These are phyloP conservation scores for Xylaria nigripes DNA, from an alignment of 495 filamentous ascomycete species.

Conservation along the genomic window DNA sequence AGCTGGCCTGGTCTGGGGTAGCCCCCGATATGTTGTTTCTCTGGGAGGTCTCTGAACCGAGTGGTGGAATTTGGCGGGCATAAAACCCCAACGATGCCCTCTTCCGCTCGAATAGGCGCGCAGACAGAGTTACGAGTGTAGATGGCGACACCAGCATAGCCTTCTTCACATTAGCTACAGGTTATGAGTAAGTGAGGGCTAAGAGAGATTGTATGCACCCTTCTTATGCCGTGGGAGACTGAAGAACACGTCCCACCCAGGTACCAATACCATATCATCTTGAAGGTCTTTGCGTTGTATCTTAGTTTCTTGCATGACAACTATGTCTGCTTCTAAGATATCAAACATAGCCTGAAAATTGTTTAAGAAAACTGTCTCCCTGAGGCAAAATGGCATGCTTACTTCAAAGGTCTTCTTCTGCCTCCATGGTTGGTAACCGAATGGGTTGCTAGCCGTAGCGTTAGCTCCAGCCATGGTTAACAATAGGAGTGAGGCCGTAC, in stretches of 20 bases:
- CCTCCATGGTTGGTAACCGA: constrained; percentile 92
- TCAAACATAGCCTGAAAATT: constrained; percentile 75
- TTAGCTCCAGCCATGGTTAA: not conserved
- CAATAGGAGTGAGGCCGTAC: constrained; percentile 33
- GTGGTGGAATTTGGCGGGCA: constrained; percentile 65
- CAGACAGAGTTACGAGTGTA: constrained; percentile 89
- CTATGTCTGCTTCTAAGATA: constrained; percentile 84
- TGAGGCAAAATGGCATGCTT: constrained; percentile 3
- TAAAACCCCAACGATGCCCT: constrained; percentile 80
- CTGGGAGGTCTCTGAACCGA: constrained; percentile 67
- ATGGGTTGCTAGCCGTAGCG: constrained; percentile 62
- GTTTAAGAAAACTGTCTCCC: not conserved
- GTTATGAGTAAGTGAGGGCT: not conserved
- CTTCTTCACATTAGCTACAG: constrained; percentile 35
- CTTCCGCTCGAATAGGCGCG: constrained; percentile 83
- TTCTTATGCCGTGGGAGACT: constrained; percentile 90
- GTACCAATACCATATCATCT: constrained; percentile 93
- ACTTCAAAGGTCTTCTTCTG: constrained; percentile 77
- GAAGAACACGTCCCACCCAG: constrained; percentile 96
- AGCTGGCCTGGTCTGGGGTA: constrained; percentile 70
- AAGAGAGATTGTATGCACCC: constrained; percentile 42
- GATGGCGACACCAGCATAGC: constrained; percentile 94
- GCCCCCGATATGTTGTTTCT: constrained; percentile 81
- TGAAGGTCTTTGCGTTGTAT: constrained; percentile 89
- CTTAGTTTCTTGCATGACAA: constrained; percentile 92